A percentile compares a stretch with the other conserved stretches of the same genome.
phyloP scores from a whole-genome alignment of 2,329 filamentous ascomycete species.

The Graphilbum sp. region DNA sequence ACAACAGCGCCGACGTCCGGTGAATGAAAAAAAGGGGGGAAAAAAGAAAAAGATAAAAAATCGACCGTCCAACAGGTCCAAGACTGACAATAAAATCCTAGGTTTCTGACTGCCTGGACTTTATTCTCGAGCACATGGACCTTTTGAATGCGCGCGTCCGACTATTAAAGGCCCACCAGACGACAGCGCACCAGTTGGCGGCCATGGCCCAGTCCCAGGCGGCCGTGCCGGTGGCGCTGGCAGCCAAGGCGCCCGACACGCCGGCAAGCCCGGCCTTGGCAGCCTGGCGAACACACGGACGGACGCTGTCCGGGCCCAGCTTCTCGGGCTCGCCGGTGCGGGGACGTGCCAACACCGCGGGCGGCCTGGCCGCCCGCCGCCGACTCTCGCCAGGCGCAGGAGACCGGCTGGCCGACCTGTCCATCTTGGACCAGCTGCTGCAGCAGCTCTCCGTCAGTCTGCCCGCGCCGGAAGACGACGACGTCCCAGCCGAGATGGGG shows the following conservation, averaged over 20 bases:
- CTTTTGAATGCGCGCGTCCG: constrained; percentile 25
- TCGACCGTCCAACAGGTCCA: too few relatives aligned
- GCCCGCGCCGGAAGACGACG: constrained; percentile 18
- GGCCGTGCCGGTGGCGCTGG: constrained; percentile 9
- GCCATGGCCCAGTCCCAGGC: constrained; percentile 28
- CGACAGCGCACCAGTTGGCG: constrained; percentile 21
- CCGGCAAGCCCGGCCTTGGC: not conserved
- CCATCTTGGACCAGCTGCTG: constrained; percentile 30
- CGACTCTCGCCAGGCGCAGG: constrained; percentile 19
- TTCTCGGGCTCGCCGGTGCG: constrained; percentile 18
- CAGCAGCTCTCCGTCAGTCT: constrained; percentile 28
- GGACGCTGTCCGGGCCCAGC: constrained; percentile 4
- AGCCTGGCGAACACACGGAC: not conserved
- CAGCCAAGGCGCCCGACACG: not conserved
- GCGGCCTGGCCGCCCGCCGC: constrained; percentile 6
- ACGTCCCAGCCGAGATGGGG: too few relatives aligned
- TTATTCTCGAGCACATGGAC: constrained; percentile 30
- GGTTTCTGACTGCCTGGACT: constrained; percentile 35
- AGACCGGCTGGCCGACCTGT: constrained; percentile 16
- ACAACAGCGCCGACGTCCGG: too few relatives aligned
- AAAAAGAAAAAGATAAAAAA: too few relatives aligned
- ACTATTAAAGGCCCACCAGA: constrained; percentile 28
- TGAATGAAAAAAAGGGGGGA: too few relatives aligned
- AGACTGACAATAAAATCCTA: constrained; percentile 19
- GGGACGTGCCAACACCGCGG: constrained; percentile 13